Evolutionary conservation across 805 yeast species (phyloP), one percentile per base, ranked within the genome.

Genomic region (Dipodascus geniculatus): DNA sequence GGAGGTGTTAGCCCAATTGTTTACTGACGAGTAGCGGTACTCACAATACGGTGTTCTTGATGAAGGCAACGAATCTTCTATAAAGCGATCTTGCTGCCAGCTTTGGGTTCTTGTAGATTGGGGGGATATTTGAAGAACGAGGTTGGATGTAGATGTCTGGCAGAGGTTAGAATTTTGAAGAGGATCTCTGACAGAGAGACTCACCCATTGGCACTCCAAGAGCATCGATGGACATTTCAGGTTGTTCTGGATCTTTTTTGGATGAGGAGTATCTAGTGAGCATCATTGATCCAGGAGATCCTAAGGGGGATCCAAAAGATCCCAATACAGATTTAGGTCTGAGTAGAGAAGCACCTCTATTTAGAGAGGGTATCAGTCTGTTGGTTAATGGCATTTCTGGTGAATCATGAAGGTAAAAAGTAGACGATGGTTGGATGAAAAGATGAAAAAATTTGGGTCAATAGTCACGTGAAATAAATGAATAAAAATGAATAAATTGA

Each of bases 11-110:
- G 24, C 28, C 14, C n/a, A n/a, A n/a, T n/a, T n/a, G n/a, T n/a
- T n/a, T n/a, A n/a, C n/a, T n/a, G n/a, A n/a, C n/a, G n/a, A n/a
- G n/a, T n/a, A n/a, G n/a, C n/a, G n/a, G n/a, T n/a, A 47, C 49
- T 23, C 19, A 47, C 65, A 59, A 58, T n/a, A 73, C 66, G 19
- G 91, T 85, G 65, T 85, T 86, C 61, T 82, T 73, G 11, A 85
- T 87, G 56, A 82, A 74, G 2, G 78, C 69, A 53, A 82, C 83
- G 23, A 81, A 60, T 59, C 87, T 74, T 68, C 88, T 79, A 59
- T 79, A 66, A 1, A 84, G 57, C 33, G 80, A 73, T 59, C 73
- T 71, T 57, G 74, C 59, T 28, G 72, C 72, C 9, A 65, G 55
- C 23, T 65, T 57, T 3, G 87, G 87, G 51, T 64, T 63, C 0